Evolutionary conservation across 345 rosid genomes (phyloP).

Genomic region (Cardamine resedifolia): DNA sequence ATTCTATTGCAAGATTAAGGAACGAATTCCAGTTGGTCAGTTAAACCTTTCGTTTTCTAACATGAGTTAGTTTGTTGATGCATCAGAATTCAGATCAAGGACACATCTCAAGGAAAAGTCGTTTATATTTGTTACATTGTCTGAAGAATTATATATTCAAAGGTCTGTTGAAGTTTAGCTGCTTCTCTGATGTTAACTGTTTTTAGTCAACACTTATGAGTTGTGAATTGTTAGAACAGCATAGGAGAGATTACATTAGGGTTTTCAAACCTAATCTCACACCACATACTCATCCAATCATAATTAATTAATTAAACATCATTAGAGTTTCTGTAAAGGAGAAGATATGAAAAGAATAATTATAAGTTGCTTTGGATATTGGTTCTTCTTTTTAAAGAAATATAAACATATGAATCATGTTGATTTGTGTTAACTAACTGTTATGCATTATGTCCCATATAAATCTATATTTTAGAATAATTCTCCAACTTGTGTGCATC

Average conservation of each 20-base stretch:
- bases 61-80: not conserved
- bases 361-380: constrained; percentile 6
- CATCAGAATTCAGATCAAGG: not conserved
- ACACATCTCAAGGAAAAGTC: not conserved
- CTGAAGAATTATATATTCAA: not conserved
- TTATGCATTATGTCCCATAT: constrained; percentile 37
- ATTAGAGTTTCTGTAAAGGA: constrained; percentile 24
- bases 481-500: constrained; percentile 32
- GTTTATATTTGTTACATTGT: not conserved
- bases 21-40: constrained; percentile 32
- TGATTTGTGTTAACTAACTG: constrained; percentile 33
- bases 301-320: constrained; percentile 15
- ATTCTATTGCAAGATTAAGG: constrained; percentile 64
- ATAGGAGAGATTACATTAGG: constrained; percentile 1
- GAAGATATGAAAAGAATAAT: not conserved
- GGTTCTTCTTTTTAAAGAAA: constrained; percentile 19
- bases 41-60: not conserved
- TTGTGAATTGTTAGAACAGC: constrained; percentile 1
- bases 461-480: constrained; percentile 3
- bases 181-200: not conserved
- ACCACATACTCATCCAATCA: constrained; percentile 7
- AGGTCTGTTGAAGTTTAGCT: constrained; percentile 3
- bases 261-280: constrained; percentile 21
- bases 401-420: constrained; percentile 36
- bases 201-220: constrained; percentile 2